Evolutionary conservation across 352 stramenopile species (phyloP).

Genomic region (Globisporangium emineosum): DNA sequence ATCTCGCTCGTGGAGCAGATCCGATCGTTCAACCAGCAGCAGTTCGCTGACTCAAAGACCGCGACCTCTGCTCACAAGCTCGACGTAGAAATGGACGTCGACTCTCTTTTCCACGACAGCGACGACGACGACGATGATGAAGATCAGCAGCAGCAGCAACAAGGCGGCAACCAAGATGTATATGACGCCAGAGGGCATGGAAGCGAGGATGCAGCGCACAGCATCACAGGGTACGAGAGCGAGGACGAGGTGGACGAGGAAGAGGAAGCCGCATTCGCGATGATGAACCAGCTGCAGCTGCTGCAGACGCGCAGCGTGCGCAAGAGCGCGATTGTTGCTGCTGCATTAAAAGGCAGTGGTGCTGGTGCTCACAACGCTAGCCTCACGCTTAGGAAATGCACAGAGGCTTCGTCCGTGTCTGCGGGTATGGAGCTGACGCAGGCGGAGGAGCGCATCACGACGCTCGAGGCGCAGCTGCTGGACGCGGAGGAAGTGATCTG

Average conservation of each 20-base stretch:
- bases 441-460: slow-evolving; percentile 48
- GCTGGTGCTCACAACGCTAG: background rate
- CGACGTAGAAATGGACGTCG: background rate
- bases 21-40: slow-evolving; percentile 15
- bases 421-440: slow-evolving; percentile 38
- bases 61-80: background rate
- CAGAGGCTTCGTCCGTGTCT: background rate
- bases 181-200: background rate
- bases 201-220: background rate
- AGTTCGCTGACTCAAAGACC: background rate
- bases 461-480: slow-evolving; percentile 53
- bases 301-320: slow-evolving; percentile 9
- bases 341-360: background rate
- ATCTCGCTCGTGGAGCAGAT: slow-evolving; percentile 12
- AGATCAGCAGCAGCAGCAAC: background rate
- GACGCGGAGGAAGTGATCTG: slow-evolving; percentile 71
- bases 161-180: background rate
- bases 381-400: background rate
- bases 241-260: slow-evolving; percentile 18
- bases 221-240: background rate
- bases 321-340: background rate
- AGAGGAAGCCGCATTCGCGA: slow-evolving; percentile 11
- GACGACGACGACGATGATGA: slow-evolving; percentile 6
- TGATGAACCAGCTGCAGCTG: slow-evolving; percentile 18
- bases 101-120: slow-evolving; percentile 1